Evolutionary conservation across 2,329 filamentous ascomycete species (phyloP).

Genomic region (Rhynchosporium secalis): DNA sequence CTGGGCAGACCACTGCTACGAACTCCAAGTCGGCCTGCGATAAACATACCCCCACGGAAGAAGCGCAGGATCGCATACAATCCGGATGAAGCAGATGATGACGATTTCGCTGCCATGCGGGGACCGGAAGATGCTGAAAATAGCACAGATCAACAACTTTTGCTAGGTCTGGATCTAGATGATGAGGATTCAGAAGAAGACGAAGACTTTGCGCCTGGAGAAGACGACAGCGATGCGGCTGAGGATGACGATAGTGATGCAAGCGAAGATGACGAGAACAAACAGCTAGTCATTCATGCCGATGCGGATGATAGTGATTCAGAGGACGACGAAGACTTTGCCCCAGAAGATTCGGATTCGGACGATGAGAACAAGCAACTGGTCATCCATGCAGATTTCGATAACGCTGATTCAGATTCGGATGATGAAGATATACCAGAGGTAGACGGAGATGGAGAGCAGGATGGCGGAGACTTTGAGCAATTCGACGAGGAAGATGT

Average conservation of each 20-base stretch:
- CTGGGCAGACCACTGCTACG: conserved; percentile 75
- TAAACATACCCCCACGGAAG: conserved; percentile 75
- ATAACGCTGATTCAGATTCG: conserved; percentile 20
- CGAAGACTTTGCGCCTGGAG: conserved; percentile 32
- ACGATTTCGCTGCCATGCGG: conserved; percentile 33
- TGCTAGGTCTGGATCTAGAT: conserved; percentile 41
- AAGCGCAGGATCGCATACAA: conserved; percentile 54
- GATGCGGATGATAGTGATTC: conserved; percentile 42
- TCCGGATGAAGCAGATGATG: conserved; percentile 42
- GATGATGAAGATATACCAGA: conserved; percentile 28
- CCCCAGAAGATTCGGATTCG: conserved; percentile 23
- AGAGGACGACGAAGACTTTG: conserved; percentile 35
- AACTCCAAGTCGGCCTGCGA: conserved; percentile 59
- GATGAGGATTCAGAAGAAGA: conserved; percentile 40
- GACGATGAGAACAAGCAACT: conserved; percentile 25
- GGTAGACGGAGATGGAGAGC: conserved; percentile 5
- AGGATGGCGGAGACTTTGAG: conserved; percentile 11
- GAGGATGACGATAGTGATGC: conserved; percentile 10
- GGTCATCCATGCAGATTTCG: conserved; percentile 15
- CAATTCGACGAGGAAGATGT: conserved; percentile 13
- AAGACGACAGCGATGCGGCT: conserved; percentile 37
- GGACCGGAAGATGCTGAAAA: conserved; percentile 40
- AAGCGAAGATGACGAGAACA: conserved; percentile 37
- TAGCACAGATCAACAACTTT: conserved; percentile 22
- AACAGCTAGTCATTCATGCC: conserved; percentile 35